Base-by-base conservation (phyloP, 2,329 filamentous ascomycete species). In the Aspergillus vadensis region DNA sequence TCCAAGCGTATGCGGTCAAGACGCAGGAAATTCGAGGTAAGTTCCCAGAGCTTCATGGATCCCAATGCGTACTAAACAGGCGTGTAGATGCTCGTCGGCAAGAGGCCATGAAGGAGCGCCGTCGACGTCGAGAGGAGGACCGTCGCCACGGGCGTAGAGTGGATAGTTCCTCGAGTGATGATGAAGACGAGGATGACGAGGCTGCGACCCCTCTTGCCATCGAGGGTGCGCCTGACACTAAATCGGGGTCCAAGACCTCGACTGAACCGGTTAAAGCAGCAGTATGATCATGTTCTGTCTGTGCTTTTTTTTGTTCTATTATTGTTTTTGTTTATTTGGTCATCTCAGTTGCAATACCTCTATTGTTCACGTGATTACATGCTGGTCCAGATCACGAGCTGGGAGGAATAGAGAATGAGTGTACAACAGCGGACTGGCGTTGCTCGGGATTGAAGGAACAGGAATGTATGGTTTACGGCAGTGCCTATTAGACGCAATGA, bases 11-110 rank as follows among this genome's bases (percentile, higher is more conserved):
- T 72, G 92, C 92, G 12, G 85, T 88, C 64, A 89, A 89, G 52
- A 97, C 94, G 9, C 87, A 88, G 65, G 86, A 91, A 71, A 86
- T 97, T 63, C 85, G 92, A 86, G 90, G 90, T 91, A 81, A 71
- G 84, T 75, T 64, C 60, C 15, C 10, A 41, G 9, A 15, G n/a
- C 4, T 19, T 9, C 17, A 38, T 25, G 21, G 5, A n/a, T 23
- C 9, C 23, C 41, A 8, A 7, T 36, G 32, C 10, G 50, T 59
- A 63, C 63, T 62, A 60, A 72, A 55, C 55, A 62, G 52, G 32
- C 14, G 25, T 17, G 54, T 59, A 78, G 76, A 76, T 57, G 63
- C 69, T 23, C 75, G 75, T n/a, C 70, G 76, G 56, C 72, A 73
- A 58, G 74, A 74, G 36, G 69, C 76, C n/a, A 61, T 73, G 8